These are phyloP conservation scores for Pachyrhizus erosus DNA, from an alignment of 306 rosid genomes.

Conservation along the genomic window DNA sequence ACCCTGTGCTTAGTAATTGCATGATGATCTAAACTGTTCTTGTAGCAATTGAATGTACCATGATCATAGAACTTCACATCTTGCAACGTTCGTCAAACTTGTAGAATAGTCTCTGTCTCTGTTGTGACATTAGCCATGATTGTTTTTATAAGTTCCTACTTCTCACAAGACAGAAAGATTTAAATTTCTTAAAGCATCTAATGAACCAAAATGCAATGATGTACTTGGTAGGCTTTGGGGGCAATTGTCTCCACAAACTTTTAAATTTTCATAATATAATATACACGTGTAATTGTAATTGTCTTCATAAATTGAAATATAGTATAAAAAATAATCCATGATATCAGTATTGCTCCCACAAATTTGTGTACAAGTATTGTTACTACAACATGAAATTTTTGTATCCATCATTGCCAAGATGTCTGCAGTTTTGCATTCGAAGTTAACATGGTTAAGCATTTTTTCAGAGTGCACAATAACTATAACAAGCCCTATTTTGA, in stretches of 20 bases:
- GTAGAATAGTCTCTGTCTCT: not conserved
- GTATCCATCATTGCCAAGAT: no score
- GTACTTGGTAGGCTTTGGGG: no score
- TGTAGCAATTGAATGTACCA: constrained; percentile 11
- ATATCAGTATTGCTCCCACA: no score
- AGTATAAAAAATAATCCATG: no score
- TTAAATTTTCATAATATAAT: no score
- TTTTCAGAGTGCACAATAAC: not conserved
- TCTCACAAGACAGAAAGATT: not conserved
- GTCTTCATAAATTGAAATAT: no score
- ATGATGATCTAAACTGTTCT: not conserved
- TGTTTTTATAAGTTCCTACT: not conserved
- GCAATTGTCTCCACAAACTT: no score
- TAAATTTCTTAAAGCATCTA: not conserved
- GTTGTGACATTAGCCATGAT: not conserved
- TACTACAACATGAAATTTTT: no score
- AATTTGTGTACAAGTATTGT: no score
- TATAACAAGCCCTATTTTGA: not conserved
- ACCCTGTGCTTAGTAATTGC: not conserved
- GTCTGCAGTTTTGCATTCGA: not conserved
- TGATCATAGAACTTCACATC: not conserved
- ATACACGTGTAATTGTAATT: no score
- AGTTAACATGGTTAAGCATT: not conserved
- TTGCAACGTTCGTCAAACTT: not conserved
- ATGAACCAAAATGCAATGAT: no score